phyloP scores from a whole-genome alignment of 441 rosid species.

The Euphorbia neoarborescens region DNA sequence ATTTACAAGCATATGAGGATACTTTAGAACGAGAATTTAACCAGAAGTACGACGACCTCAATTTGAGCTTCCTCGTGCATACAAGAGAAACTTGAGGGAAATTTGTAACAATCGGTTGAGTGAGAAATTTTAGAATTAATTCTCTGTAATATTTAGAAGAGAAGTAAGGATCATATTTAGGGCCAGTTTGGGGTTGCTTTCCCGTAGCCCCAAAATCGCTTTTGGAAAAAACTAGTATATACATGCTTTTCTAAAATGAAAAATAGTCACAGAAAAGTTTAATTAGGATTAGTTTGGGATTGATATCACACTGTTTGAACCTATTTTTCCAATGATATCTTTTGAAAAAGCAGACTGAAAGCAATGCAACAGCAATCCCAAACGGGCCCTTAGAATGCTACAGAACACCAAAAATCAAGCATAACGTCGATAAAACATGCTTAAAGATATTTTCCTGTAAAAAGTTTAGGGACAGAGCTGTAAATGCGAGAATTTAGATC shows the following conservation, averaged over 20 bases:
- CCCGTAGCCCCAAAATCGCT: no score
- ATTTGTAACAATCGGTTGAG: not conserved
- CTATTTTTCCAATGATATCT: no score
- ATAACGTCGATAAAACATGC: not conserved
- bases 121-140: not conserved
- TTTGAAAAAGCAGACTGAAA: no score
- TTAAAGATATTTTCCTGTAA: not conserved
- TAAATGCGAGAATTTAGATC: conserved; percentile 4
- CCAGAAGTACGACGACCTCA: not conserved
- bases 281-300: no score
- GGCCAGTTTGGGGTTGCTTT: no score
- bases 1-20: conserved; percentile 14
- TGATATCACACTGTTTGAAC: no score
- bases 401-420: not conserved
- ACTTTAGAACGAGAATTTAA: not conserved
- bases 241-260: no score
- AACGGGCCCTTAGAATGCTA: not conserved
- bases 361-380: no score
- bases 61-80: not conserved
- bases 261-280: no score
- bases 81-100: conserved; percentile 24
- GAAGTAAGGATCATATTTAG: no score
- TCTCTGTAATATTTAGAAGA: not conserved
- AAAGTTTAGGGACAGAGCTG: not conserved
- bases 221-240: no score